These are phyloP conservation scores for Phalaenopsis hybrid DNA, from an alignment of 116 monocot genomes.

Conservation along the genomic window DNA sequence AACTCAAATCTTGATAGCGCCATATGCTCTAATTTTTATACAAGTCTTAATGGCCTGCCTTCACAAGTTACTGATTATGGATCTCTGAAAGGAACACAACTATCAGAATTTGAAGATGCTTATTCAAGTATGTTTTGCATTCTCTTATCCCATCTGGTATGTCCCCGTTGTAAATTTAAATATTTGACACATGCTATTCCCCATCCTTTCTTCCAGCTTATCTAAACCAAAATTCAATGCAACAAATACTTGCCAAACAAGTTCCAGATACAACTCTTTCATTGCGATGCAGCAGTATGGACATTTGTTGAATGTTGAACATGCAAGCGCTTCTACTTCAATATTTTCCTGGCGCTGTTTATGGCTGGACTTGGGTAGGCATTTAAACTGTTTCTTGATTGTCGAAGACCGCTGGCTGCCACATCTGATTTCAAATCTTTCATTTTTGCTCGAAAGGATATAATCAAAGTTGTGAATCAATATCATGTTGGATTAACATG, in stretches of 20 bases:
- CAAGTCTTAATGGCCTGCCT: constrained; percentile 34
- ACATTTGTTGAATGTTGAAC: constrained; percentile 38
- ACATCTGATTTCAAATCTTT: constrained; percentile 31
- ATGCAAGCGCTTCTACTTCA: constrained; percentile 24
- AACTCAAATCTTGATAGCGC: constrained; percentile 32
- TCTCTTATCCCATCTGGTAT: constrained; percentile 1
- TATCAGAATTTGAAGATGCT: constrained; percentile 79
- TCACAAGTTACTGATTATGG: constrained; percentile 56
- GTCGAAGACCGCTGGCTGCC: not conserved
- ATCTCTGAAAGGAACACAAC: constrained; percentile 57
- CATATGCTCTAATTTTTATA: constrained; percentile 48
- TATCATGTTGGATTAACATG: constrained; percentile 25
- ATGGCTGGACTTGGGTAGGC: not conserved
- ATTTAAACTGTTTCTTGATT: not conserved
- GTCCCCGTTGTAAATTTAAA: constrained; percentile 12
- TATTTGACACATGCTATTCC: constrained; percentile 84
- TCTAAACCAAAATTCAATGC: constrained; percentile 98
- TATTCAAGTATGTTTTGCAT: constrained; percentile 51
- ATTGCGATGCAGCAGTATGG: constrained; percentile 70
- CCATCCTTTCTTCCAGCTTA: constrained; percentile 85
- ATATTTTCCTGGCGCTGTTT: not conserved
- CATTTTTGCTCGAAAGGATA: constrained; percentile 40
- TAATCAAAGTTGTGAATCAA: constrained; percentile 33
- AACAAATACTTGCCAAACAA: constrained; percentile 90
- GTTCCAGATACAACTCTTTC: constrained; percentile 91